These are phyloP conservation scores for Endotrypanum monterogeii DNA, from an alignment of 208 protist genomes.

Conservation along the genomic window DNA sequence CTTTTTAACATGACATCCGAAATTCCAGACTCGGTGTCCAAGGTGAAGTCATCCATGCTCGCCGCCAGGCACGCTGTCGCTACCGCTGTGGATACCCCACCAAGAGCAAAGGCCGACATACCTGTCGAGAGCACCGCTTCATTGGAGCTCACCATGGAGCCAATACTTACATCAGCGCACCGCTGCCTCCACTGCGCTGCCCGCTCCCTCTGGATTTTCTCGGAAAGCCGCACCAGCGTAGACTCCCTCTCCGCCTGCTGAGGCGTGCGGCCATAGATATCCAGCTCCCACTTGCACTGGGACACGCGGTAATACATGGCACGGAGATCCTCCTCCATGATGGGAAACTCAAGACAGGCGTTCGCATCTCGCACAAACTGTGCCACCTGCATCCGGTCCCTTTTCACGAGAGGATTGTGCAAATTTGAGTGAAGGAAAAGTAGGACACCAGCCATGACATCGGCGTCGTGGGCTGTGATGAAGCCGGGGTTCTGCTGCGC, in stretches of 20 bases:
- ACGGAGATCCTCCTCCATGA: slow-evolving; percentile 59
- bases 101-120: not conserved
- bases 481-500: slow-evolving; percentile 65
- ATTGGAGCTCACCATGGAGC: not conserved
- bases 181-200: slow-evolving; percentile 25
- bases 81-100: not conserved
- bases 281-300: slow-evolving; percentile 73
- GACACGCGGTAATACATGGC: slow-evolving; percentile 76
- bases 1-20: slow-evolving; percentile 10
- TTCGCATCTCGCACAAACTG: slow-evolving; percentile 73
- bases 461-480: slow-evolving; percentile 74
- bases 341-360: slow-evolving; percentile 73
- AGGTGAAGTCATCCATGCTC: slow-evolving; percentile 5
- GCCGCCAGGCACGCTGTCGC: not conserved
- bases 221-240: slow-evolving; percentile 32
- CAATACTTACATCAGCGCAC: slow-evolving; percentile 5
- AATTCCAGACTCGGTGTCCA: slow-evolving; percentile 1
- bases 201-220: slow-evolving; percentile 34
- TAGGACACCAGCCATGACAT: slow-evolving; percentile 81
- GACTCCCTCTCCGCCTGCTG: slow-evolving; percentile 56
- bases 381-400: slow-evolving; percentile 46
- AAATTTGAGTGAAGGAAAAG: slow-evolving; percentile 90
- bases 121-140: not conserved
- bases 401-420: slow-evolving; percentile 71
- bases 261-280: slow-evolving; percentile 72